Base-by-base conservation (phyloP, 1,284 basidiomycete genomes). In the Papiliotrema nemorosa region DNA sequence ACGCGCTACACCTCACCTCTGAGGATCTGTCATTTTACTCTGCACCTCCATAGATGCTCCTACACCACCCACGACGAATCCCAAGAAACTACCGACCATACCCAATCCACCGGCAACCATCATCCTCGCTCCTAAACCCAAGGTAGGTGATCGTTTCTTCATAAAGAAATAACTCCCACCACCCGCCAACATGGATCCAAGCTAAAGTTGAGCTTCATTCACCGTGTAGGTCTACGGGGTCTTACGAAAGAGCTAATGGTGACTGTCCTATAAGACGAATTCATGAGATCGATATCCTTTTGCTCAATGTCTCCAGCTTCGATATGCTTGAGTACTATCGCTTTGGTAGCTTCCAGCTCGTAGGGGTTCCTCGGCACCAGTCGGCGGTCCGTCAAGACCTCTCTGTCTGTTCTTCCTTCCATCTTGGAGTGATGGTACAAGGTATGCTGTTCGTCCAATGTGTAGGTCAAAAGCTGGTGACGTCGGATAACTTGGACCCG, bases 31-130 rank as follows among this genome's bases (percentile, higher is more conserved):
- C 65, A 70, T 69, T 29, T 67, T 57, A 12, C 47, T 44, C 10
- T 58, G 62, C 5, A 71, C 59, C 50, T 67, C 63, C 41, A 61
- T 42, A 3, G 66, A 58, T 2, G 56, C 64, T 0, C 59, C 63
- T 2, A 57, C 59, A 3, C 65, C 66, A 5, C 64, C 67, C 7
- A 65, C 45, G 10, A 63, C 59, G 36, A 67, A 69, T 2, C 69
- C 69, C 6, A 66, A 24, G 40, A 70, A 66, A 13, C 52, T 54
- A 13, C 63, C 63, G 4, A 54, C 38, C 12, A 47, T 43, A 4
- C 49, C 44, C 42, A 61, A 54, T 18, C 54, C 50, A n/a, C 49
- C 52, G 7, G 59, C 47, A 3, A 49, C 47, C 1, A 52, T 39
- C 6, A 63, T 27, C 46, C 53, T 51, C 21, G 52, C 25, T 3